Conservation (phyloP, 31 red algal species). For the Porphyra umbilicalis region DNA sequence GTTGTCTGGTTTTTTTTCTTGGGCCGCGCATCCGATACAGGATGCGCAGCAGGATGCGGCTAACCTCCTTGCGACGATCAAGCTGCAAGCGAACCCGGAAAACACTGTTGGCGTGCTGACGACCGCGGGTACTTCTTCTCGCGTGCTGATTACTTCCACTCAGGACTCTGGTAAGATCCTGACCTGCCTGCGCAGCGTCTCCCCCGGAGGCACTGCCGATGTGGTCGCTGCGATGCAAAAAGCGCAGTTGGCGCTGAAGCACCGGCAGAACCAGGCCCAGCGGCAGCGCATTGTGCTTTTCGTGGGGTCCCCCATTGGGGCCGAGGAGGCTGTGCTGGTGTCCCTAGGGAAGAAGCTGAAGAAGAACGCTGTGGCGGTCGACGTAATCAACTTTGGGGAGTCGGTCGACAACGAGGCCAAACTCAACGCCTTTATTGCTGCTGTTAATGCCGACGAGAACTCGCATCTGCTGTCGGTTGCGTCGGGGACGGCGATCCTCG, state of each 20-base stretch:
- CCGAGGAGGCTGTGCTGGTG: conserved; percentile 41
- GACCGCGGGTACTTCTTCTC: conserved; percentile 50
- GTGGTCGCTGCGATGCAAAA: conserved; percentile 71
- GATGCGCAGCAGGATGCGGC: conserved; percentile 81
- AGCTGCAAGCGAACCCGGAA: conserved; percentile 78
- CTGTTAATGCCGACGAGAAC: conserved; percentile 84
- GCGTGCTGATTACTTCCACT: conserved; percentile 75
- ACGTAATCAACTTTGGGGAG: conserved; percentile 77
- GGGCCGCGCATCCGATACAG: conserved; percentile 3
- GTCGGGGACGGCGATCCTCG: conserved; percentile 59
- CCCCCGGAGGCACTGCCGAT: conserved; percentile 45
- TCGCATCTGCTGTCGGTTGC: conserved; percentile 62
- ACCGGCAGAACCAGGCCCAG: conserved; percentile 85
- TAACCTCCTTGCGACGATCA: conserved; percentile 81
- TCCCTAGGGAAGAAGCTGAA: conserved; percentile 66
- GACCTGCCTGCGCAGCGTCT: conserved; percentile 65
- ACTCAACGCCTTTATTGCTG: conserved; percentile 69
- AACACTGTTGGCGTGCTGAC: conserved; percentile 84
- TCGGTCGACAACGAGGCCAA: conserved; percentile 50
- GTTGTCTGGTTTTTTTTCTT: background rate
- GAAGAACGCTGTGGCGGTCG: conserved; percentile 90
- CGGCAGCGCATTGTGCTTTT: conserved; percentile 89
- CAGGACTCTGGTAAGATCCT: conserved; percentile 81
- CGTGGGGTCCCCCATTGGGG: conserved; percentile 53
- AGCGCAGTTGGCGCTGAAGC: conserved; percentile 90